A percentile compares a stretch with the other conserved stretches of the same genome.
phyloP scores from a whole-genome alignment of 2,329 filamentous ascomycete species.

The Calonectria pseudoturangicola region DNA sequence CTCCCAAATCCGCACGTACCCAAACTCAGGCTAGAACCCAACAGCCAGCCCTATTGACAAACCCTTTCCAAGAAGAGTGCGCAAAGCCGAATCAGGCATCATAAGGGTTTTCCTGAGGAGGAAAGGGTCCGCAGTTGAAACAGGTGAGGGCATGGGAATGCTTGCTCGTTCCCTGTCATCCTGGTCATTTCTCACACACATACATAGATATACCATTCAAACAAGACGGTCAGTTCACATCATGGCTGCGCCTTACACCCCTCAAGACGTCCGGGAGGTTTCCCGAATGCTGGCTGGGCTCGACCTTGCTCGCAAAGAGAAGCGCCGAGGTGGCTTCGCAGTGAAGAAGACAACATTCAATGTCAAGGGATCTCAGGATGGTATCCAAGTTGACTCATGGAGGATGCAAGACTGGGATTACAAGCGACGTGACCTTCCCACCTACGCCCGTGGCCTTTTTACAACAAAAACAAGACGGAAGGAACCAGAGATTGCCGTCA shows the following conservation, averaged over 20 bases:
- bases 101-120: not conserved
- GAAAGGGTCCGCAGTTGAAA: not conserved
- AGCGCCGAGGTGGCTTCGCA: slow-evolving; percentile 77
- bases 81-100: not conserved
- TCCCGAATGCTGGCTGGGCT: slow-evolving; percentile 79
- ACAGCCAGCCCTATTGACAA: not conserved
- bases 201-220: slow-evolving; percentile 20
- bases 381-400: slow-evolving; percentile 90
- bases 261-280: slow-evolving; percentile 83
- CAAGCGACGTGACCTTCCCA: slow-evolving; percentile 89
- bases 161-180: slow-evolving; percentile 7
- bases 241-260: slow-evolving; percentile 74
- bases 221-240: slow-evolving; percentile 2
- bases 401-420: slow-evolving; percentile 97
- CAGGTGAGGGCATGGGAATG: slow-evolving; percentile 3
- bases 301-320: slow-evolving; percentile 73
- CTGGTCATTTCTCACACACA: slow-evolving; percentile 26
- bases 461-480: slow-evolving; percentile 82
- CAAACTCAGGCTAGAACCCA: slow-evolving; percentile 17
- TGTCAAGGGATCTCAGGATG: slow-evolving; percentile 77
- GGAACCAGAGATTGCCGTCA: slow-evolving; percentile 84
- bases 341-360: slow-evolving; percentile 88
- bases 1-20: slow-evolving; percentile 12
- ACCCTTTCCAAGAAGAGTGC: not conserved
- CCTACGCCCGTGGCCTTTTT: slow-evolving; percentile 94